Conservation (phyloP, 2,329 filamentous ascomycete genomes). For the Mycogone perniciosa region DNA sequence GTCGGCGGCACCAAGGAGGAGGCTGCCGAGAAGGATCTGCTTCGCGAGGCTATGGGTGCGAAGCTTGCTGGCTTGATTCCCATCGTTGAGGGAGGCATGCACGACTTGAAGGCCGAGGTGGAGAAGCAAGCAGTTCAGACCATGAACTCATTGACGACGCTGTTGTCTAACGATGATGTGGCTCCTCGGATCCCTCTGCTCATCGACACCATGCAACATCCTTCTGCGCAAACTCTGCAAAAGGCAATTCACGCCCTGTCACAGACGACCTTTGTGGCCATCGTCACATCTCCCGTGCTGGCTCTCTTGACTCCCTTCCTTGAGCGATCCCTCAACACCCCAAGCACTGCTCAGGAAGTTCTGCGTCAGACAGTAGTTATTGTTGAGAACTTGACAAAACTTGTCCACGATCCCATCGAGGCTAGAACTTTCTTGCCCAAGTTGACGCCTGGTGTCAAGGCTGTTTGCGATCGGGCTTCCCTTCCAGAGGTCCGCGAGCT, state of each 20-base stretch:
- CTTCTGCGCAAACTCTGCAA: conserved; percentile 78
- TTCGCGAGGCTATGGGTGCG: conserved; percentile 85
- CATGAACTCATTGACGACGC: conserved; percentile 82
- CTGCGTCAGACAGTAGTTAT: conserved; percentile 93
- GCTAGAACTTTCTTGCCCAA: conserved; percentile 93
- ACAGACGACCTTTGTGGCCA: conserved; percentile 95
- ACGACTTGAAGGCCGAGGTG: conserved; percentile 86
- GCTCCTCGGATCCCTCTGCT: conserved; percentile 85
- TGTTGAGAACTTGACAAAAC: conserved; percentile 94
- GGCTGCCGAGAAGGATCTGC: conserved; percentile 78
- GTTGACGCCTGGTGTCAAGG: conserved; percentile 86
- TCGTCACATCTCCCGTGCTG: conserved; percentile 91
- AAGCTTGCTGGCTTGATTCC: conserved; percentile 84
- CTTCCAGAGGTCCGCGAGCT: conserved; percentile 92
- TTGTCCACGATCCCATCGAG: conserved; percentile 92
- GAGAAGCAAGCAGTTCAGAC: conserved; percentile 85
- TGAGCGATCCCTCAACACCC: conserved; percentile 88
- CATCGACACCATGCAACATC: conserved; percentile 91
- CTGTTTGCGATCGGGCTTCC: conserved; percentile 79
- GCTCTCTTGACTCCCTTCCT: conserved; percentile 91
- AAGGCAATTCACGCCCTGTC: conserved; percentile 96
- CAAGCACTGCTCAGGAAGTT: conserved; percentile 86
- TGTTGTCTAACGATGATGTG: conserved; percentile 96
- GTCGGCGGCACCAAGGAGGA: conserved; percentile 74
- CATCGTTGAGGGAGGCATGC: conserved; percentile 87